Evolutionary conservation across 2,329 filamentous ascomycete species (phyloP).

Genomic region (Rutstroemia sp.): DNA sequence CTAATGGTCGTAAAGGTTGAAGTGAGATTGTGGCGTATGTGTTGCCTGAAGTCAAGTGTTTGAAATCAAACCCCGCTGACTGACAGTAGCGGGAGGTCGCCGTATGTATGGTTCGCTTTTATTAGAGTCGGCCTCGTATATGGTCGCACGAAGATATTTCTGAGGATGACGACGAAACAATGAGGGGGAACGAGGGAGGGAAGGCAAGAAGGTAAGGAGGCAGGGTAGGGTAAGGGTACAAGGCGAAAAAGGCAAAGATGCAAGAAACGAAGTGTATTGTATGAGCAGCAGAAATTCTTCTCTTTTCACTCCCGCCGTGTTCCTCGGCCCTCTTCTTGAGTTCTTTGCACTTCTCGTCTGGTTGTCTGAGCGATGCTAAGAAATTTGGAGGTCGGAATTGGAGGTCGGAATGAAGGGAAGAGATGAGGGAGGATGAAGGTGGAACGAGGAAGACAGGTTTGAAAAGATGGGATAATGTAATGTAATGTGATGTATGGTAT

Average conservation of each 20-base stretch:
- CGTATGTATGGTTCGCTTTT: neutral
- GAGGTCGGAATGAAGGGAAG: neutral
- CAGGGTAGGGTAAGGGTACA: no score
- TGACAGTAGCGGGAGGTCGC: neutral
- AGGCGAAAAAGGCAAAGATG: no score
- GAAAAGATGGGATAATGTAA: no score
- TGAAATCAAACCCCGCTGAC: conserved; percentile 1
- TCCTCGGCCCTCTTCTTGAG: neutral
- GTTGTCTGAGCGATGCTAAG: neutral
- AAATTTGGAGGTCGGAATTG: neutral
- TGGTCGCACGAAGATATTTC: neutral
- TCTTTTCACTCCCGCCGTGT: no score
- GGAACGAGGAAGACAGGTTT: neutral
- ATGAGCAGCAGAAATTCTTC: no score
- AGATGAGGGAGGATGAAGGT: neutral
- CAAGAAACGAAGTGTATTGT: no score
- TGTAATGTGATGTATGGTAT: no score
- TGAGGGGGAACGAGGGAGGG: no score
- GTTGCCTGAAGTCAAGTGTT: neutral
- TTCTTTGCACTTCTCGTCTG: neutral
- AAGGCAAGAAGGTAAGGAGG: no score
- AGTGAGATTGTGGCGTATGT: conserved; percentile 4
- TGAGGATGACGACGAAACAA: no score
- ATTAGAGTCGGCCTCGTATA: neutral
- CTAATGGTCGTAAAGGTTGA: neutral